phyloP scores from a whole-genome alignment of 805 yeast genomes.

The Nakazawaea molendinolei region DNA sequence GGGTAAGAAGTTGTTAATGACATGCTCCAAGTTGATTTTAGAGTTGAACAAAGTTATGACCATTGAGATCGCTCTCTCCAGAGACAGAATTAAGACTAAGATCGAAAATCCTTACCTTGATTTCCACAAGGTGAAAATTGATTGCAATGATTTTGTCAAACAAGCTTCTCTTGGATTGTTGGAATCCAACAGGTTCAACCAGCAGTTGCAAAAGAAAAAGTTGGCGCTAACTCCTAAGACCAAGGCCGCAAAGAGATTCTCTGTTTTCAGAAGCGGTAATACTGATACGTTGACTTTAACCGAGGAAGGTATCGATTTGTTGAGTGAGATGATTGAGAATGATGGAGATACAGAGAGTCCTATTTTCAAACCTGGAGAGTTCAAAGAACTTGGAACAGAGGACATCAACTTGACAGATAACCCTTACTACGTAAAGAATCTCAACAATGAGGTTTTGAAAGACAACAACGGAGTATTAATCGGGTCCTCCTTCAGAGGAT shows the following conservation, averaged over 20 bases:
- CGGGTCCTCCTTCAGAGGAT: conserved; percentile 68
- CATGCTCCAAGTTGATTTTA: conserved; percentile 5
- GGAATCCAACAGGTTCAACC: conserved; percentile 25
- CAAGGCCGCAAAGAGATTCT: conserved; percentile 35
- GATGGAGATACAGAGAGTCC: conserved; percentile 19
- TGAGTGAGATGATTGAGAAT: conserved; percentile 25
- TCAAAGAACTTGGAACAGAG: background rate
- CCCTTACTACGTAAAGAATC: conserved; percentile 9
- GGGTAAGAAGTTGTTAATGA: background rate
- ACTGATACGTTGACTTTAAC: conserved; percentile 41
- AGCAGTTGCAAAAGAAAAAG: conserved; percentile 20
- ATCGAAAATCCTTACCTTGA: conserved; percentile 42
- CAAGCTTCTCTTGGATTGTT: conserved; percentile 56
- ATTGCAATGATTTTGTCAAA: conserved; percentile 53
- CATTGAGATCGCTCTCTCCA: conserved; percentile 1
- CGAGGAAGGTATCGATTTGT: conserved; percentile 38
- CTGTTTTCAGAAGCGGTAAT: conserved; percentile 44
- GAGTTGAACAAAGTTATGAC: conserved; percentile 5
- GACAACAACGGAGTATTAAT: conserved; percentile 45
- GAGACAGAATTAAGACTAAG: conserved; percentile 2
- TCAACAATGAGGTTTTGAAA: conserved; percentile 38
- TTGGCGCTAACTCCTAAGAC: conserved; percentile 17
- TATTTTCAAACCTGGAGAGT: conserved; percentile 11
- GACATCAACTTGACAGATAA: conserved; percentile 8
- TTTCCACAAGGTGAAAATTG: conserved; percentile 47